phyloP scores from a whole-genome alignment of 768 basidiomycete species.

The Calocera cornea region DNA sequence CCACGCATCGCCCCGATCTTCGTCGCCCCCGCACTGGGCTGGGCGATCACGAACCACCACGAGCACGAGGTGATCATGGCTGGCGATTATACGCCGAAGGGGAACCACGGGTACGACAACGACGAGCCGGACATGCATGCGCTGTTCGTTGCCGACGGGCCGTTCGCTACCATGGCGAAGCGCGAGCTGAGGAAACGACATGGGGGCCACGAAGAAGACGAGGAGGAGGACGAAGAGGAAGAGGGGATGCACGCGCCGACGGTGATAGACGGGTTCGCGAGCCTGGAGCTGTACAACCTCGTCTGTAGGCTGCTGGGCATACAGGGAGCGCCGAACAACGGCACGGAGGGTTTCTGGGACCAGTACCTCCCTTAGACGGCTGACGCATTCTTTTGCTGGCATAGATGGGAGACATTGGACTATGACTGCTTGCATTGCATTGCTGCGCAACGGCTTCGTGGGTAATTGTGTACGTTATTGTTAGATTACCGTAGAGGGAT shows the following conservation, averaged over 20 bases:
- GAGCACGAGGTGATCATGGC: conserved; percentile 36
- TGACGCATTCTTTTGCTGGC: background rate
- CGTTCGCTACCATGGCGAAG: conserved; percentile 46
- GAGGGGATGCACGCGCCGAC: conserved; percentile 12
- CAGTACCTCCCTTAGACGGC: conserved; percentile 35
- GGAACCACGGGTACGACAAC: conserved; percentile 92
- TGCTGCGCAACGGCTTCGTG: no score
- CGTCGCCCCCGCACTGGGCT: conserved; percentile 68
- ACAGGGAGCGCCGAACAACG: conserved; percentile 51
- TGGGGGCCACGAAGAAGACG: conserved; percentile 18
- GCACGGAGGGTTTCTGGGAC: conserved; percentile 75
- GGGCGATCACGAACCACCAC: conserved; percentile 54
- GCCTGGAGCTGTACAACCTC: conserved; percentile 76
- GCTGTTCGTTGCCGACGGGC: conserved; percentile 84
- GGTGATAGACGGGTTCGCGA: conserved; percentile 70
- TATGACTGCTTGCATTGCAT: no score
- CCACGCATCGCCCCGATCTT: conserved; percentile 81
- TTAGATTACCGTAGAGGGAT: no score
- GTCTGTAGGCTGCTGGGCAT: conserved; percentile 62
- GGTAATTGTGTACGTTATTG: no score
- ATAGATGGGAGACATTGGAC: no score
- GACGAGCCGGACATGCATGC: conserved; percentile 64
- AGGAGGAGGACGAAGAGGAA: conserved; percentile 25
- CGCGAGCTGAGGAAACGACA: conserved; percentile 24
- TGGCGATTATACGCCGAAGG: conserved; percentile 43